Percentiles rank a stretch among this genome's conserved stretches.
Evolutionary conservation across 2,329 filamentous ascomycete species (phyloP).

Genomic region (Colletotrichum tropicale): DNA sequence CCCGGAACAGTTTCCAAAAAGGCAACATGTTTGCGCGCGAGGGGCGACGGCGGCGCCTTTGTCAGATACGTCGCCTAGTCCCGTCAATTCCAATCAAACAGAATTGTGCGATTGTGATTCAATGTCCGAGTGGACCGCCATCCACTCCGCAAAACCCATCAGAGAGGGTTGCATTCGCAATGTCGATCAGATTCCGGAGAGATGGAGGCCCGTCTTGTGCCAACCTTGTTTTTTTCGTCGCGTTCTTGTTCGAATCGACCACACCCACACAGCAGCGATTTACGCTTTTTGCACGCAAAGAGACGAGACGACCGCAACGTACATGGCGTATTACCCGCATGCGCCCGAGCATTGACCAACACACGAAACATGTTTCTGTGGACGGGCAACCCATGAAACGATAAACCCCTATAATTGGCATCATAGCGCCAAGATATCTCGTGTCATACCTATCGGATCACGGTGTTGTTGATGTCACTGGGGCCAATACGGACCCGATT

Average conservation of each 20-base stretch:
- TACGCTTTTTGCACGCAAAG: neutral
- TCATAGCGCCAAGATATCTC: slow-evolving; percentile 4
- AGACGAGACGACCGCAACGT: neutral
- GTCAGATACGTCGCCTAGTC: neutral
- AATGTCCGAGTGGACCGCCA: neutral
- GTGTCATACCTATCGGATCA: neutral
- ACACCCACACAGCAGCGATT: neutral
- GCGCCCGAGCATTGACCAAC: neutral
- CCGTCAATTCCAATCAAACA: neutral
- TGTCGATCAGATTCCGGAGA: neutral
- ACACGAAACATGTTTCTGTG: slow-evolving; percentile 15
- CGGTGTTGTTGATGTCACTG: neutral
- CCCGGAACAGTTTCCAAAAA: neutral
- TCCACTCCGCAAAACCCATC: neutral
- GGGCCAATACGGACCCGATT: neutral
- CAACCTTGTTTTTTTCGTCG: neutral
- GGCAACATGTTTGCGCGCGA: neutral
- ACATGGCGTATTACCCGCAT: neutral
- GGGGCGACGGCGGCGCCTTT: neutral
- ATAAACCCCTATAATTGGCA: neutral
- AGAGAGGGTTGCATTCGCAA: neutral
- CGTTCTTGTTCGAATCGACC: neutral
- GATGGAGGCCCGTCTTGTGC: neutral
- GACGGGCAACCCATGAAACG: slow-evolving; percentile 10
- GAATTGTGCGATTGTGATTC: neutral